These are phyloP conservation scores for Trichoderma sp. DNA, from an alignment of 2,329 filamentous ascomycete species.

Conservation along the genomic window DNA sequence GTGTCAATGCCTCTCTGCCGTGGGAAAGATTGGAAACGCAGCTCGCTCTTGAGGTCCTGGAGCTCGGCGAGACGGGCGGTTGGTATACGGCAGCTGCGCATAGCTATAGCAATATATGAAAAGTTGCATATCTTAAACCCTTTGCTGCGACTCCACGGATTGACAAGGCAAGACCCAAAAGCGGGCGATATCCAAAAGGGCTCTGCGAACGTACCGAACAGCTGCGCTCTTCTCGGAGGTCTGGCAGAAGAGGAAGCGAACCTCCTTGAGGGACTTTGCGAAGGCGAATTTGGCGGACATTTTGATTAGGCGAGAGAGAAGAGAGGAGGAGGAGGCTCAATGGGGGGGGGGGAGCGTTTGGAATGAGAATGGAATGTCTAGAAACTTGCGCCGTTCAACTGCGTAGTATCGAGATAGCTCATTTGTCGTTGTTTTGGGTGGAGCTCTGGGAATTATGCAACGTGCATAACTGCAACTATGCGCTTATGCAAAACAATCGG, in stretches of 20 bases:
- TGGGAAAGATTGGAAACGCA: neutral
- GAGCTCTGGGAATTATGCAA: neutral
- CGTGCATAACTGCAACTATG: neutral
- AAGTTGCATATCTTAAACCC: neutral
- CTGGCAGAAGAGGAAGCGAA: conserved; percentile 97
- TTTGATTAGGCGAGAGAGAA: conserved; percentile 34
- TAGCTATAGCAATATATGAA: neutral
- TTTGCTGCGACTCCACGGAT: neutral
- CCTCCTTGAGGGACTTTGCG: conserved; percentile 84
- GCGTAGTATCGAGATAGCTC: neutral
- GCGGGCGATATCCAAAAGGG: neutral
- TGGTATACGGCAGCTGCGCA: neutral
- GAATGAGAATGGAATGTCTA: neutral
- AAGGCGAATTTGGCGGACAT: conserved; percentile 97
- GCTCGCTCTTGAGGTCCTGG: neutral
- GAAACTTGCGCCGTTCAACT: neutral
- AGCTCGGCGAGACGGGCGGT: neutral
- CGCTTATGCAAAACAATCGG: neutral
- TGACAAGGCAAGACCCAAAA: neutral
- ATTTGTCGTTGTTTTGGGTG: conserved; percentile 14
- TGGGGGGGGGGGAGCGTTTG: neutral
- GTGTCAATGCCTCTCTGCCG: neutral
- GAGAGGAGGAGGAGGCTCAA: neutral
- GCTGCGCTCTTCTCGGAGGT: conserved; percentile 87
- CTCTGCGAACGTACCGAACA: conserved; percentile 66